Conservation (phyloP, 2,329 filamentous ascomycete species). For the Cladosporium sp. region DNA sequence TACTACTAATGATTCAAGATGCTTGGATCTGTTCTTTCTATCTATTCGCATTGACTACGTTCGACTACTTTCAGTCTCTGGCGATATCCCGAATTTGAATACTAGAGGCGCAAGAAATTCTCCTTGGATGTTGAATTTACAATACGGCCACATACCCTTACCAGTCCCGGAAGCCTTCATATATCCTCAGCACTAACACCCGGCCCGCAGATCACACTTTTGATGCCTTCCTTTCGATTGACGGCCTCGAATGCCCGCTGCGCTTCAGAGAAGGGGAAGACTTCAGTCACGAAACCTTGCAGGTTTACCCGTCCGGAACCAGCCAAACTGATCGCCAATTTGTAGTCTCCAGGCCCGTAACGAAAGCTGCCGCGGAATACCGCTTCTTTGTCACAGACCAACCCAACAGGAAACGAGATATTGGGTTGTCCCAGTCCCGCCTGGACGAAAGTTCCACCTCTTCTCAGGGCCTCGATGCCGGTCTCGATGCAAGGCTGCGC, state of each 20-base stretch:
- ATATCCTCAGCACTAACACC: background rate
- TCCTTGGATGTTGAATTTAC: too few species aligned
- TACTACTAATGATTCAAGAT: too few species aligned
- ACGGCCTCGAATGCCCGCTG: conserved; percentile 83
- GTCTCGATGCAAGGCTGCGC: conserved; percentile 75
- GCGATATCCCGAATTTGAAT: too few species aligned
- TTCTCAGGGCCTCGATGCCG: conserved; percentile 63
- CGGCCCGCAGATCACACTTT: conserved; percentile 49
- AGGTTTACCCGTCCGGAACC: conserved; percentile 63
- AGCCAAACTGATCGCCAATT: conserved; percentile 73
- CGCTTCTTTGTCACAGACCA: conserved; percentile 80
- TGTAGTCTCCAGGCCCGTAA: conserved; percentile 61
- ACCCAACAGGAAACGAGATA: conserved; percentile 85
- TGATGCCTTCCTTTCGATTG: conserved; percentile 71
- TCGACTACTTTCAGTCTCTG: too few species aligned
- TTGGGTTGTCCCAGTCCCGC: conserved; percentile 83
- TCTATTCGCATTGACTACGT: too few species aligned
- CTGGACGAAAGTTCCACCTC: conserved; percentile 73
- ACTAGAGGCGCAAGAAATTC: too few species aligned
- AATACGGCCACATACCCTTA: too few species aligned
- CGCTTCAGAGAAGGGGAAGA: conserved; percentile 72
- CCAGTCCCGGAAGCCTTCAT: too few species aligned
- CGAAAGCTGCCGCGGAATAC: conserved; percentile 68
- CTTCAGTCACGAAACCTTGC: conserved; percentile 71
- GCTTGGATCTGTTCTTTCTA: too few species aligned